A percentile compares a stretch with the other conserved stretches of the same genome.
phyloP scores from a whole-genome alignment of 108 stramenopile species.

The Asterionellopsis glacialis region DNA sequence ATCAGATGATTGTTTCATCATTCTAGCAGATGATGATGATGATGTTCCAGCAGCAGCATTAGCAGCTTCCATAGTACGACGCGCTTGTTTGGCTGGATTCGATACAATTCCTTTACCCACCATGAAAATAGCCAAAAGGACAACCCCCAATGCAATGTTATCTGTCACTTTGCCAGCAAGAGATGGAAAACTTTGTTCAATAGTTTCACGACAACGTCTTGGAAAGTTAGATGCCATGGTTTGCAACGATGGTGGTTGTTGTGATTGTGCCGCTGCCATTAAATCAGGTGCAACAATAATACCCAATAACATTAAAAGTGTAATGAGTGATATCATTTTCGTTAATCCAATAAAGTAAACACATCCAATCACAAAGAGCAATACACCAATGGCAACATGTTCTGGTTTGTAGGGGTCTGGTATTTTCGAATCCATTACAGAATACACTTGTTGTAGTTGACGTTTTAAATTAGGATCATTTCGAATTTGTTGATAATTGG shows the following conservation, averaged over 20 bases:
- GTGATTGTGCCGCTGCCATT: not conserved
- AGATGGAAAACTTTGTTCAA: constrained; percentile 19
- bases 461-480: constrained; percentile 34
- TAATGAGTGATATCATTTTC: constrained; percentile 26
- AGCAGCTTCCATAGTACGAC: not conserved
- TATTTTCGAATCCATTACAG: constrained; percentile 5
- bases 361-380: constrained; percentile 9
- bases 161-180: constrained; percentile 21
- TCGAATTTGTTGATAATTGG: constrained; percentile 25
- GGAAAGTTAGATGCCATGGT: constrained; percentile 27
- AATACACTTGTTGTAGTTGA: constrained; percentile 5
- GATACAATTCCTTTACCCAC: constrained; percentile 11
- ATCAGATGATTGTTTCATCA: constrained; percentile 1
- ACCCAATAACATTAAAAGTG: constrained; percentile 19
- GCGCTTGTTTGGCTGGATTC: not conserved
- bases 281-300: constrained; percentile 33
- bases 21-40: not conserved
- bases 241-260: not conserved
- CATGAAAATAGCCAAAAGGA: constrained; percentile 18
- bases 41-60: not conserved
- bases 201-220: constrained; percentile 14
- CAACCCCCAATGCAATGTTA: constrained; percentile 9
- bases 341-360: constrained; percentile 37
- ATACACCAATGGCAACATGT: constrained; percentile 11
- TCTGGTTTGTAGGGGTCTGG: constrained; percentile 18